A percentile compares a stretch with the other conserved stretches of the same genome.
These are phyloP conservation scores for Fusarium albidum DNA, from an alignment of 2,329 filamentous ascomycete genomes.

Conservation along the genomic window DNA sequence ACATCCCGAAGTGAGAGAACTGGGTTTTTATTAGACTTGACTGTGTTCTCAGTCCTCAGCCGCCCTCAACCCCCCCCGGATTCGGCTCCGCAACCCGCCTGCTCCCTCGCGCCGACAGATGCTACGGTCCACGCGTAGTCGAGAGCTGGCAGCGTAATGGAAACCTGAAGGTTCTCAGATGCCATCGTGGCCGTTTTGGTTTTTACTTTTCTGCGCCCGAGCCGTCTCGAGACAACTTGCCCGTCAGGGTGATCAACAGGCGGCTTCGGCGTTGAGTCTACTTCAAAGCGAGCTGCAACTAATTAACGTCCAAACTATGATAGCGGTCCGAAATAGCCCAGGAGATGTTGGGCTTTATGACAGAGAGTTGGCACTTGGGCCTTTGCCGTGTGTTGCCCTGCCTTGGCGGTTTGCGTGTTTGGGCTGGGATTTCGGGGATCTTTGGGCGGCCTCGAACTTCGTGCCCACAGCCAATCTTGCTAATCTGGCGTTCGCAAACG, in stretches of 20 bases:
- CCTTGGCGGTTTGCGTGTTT: slow-evolving; percentile 8
- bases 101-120: background rate
- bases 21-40: slow-evolving; percentile 16
- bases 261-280: background rate
- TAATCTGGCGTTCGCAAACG: slow-evolving; percentile 33
- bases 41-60: slow-evolving; percentile 6
- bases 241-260: background rate
- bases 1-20: slow-evolving; percentile 10
- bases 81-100: slow-evolving; percentile 8
- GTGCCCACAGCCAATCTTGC: slow-evolving; percentile 35
- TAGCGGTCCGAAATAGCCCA: slow-evolving; percentile 4
- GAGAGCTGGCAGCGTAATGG: background rate
- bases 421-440: slow-evolving; percentile 16
- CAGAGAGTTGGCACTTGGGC: slow-evolving; percentile 4
- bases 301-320: slow-evolving; percentile 7
- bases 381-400: background rate
- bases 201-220: slow-evolving; percentile 1
- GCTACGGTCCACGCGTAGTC: background rate
- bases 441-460: slow-evolving; percentile 19
- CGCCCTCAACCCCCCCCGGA: slow-evolving; percentile 3
- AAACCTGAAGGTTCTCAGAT: background rate
- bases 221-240: background rate
- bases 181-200: background rate
- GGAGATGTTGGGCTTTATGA: slow-evolving; percentile 1
- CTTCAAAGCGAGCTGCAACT: slow-evolving; percentile 5